A percentile compares a stretch with the other conserved stretches of the same genome.
These are phyloP conservation scores for Citrullus mucosospermus DNA, from an alignment of 306 rosid species.

Conservation along the genomic window DNA sequence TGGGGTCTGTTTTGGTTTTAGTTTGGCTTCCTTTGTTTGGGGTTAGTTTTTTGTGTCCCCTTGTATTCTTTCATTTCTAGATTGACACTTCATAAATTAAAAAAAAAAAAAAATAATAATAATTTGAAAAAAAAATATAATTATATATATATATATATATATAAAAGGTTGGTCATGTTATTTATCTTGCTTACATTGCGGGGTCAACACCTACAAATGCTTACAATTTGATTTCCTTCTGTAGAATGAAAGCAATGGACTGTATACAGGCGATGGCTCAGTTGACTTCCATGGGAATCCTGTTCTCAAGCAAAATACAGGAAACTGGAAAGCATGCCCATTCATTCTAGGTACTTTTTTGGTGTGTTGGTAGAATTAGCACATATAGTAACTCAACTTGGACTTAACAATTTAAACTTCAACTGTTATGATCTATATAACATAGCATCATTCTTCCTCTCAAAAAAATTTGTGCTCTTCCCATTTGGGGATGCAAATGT, in stretches of 20 bases:
- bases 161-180: background rate
- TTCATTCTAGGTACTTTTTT: slow-evolving; percentile 28
- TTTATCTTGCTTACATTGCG: background rate
- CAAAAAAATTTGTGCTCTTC: background rate
- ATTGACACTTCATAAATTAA: background rate
- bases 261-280: slow-evolving; percentile 43
- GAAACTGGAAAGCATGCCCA: slow-evolving; percentile 54
- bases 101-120: too few relatives aligned
- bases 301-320: slow-evolving; percentile 35
- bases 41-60: background rate
- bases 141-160: too few relatives aligned
- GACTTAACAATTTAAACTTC: background rate
- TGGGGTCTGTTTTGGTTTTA: too few relatives aligned
- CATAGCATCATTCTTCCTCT: background rate
- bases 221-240: background rate
- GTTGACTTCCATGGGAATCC: slow-evolving; percentile 34
- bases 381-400: background rate
- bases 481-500: background rate
- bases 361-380: slow-evolving; percentile 1
- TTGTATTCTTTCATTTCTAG: too few relatives aligned
- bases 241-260: slow-evolving; percentile 19
- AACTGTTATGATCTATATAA: background rate
- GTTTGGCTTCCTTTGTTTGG: background rate
- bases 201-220: background rate
- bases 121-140: too few relatives aligned